Evolutionary conservation across 1,139 yeast genomes (phyloP).

Genomic region (Taphrina deformans): DNA sequence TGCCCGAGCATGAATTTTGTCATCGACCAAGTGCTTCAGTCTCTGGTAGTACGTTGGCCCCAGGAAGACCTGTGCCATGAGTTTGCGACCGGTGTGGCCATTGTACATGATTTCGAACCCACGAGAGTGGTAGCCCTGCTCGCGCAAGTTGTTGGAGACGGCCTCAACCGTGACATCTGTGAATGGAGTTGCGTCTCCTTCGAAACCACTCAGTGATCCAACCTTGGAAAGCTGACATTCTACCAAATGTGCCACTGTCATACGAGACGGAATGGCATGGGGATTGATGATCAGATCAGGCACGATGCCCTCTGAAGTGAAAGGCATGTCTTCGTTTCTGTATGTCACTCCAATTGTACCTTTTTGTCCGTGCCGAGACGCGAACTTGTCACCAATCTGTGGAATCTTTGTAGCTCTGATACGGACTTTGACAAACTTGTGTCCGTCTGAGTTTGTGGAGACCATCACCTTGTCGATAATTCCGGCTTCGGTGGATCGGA

Average conservation of each 20-base stretch:
- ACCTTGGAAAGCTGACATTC: slow-evolving; percentile 96
- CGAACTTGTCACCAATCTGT: slow-evolving; percentile 98
- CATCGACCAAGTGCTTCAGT: slow-evolving; percentile 96
- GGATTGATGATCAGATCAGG: slow-evolving; percentile 98
- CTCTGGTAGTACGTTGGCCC: slow-evolving; percentile 99
- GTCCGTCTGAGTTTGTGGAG: slow-evolving; percentile 97
- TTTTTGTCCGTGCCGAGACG: slow-evolving; percentile 99
- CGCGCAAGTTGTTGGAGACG: slow-evolving; percentile 82
- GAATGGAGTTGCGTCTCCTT: slow-evolving; percentile 98
- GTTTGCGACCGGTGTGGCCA: slow-evolving; percentile 96
- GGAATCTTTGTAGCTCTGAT: slow-evolving; percentile 98
- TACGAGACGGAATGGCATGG: slow-evolving; percentile 99
- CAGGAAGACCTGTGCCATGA: slow-evolving; percentile 97
- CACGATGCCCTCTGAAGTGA: slow-evolving; percentile 91
- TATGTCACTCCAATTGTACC: slow-evolving; percentile 99
- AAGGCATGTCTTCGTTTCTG: slow-evolving; percentile 98
- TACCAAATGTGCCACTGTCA: slow-evolving; percentile 99
- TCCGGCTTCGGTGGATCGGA: slow-evolving; percentile 96
- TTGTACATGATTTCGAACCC: slow-evolving; percentile 98
- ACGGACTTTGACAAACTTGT: slow-evolving; percentile 94
- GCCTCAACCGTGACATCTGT: slow-evolving; percentile 94
- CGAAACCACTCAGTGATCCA: slow-evolving; percentile 89
- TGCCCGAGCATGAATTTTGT: slow-evolving; percentile 98
- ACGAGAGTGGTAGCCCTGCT: slow-evolving; percentile 95
- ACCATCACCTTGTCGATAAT: slow-evolving; percentile 95